Base-by-base conservation (phyloP, 1,284 basidiomycete genomes). In the Tilletia setariae region DNA sequence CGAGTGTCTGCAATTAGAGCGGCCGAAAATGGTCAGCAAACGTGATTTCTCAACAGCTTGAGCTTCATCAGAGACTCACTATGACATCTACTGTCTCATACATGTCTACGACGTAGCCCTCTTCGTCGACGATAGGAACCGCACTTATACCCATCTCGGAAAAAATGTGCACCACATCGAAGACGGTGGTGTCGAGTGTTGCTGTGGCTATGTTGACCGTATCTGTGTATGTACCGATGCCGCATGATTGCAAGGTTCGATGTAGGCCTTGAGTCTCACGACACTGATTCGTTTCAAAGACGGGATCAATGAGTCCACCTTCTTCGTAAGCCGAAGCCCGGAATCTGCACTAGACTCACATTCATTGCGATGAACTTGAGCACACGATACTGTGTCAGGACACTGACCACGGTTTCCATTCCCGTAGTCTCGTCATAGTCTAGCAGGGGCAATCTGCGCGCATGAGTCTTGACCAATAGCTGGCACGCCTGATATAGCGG, bases 71-170 rank as follows among this genome's bases (percentile, higher is more conserved):
- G n/a, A n/a, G n/a, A 88, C 92, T 83, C 83, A 95, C 93, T 73
- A 98, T 96, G 64, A 98, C 95, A 85, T 99, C 96, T 23, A 99
- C 96, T 1, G 95, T 97, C 84, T 99, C 96, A 83, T 98, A 99
- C 56, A 99, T 84, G 82, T 99, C 95, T 68, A 98, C 88, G 42
- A 98, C 96, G 68, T 94, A 88, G 9, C 95, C 96, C 2, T 94
- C 88, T 68, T 92, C 89, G 79, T 97, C 92, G 25, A 98, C 87
- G 79, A 99, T 97, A 2, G 96, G 96, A 11, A 99, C 95, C 1
- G 95, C 94, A 25, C 93, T 95, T 75, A 99, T 97, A 16, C 93
- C 91, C 43, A 90, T 87, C 83, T 95, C 92, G 0, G 93, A 96
- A 82, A 98, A 98, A 90, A 97, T 94, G 83, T 98, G 96, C 0